Evolutionary conservation across 148 eudicot species (phyloP).

Genomic region (Cornus suecica): DNA sequence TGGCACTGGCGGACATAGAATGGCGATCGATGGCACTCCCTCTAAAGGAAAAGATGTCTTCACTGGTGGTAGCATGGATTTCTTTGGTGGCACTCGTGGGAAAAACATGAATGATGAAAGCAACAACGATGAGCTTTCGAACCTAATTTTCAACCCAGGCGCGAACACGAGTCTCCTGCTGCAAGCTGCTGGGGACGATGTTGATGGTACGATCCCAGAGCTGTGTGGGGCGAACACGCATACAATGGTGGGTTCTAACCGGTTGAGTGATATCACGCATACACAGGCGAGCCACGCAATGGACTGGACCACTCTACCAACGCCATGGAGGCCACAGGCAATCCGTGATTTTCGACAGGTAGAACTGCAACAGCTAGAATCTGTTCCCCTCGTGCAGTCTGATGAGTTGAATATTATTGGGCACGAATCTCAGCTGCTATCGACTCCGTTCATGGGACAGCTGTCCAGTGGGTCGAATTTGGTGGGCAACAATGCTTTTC

Average conservation of each 20-base stretch:
- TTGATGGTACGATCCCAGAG: neutral
- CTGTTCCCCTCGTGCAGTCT: neutral
- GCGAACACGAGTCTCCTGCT: neutral
- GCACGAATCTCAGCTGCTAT: neutral
- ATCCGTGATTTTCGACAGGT: neutral
- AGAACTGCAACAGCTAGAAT: neutral
- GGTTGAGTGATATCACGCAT: neutral
- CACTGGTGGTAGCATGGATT: neutral
- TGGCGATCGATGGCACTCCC: too few relatives aligned
- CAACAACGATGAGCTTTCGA: neutral
- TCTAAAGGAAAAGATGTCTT: conserved; percentile 11
- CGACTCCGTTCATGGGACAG: neutral
- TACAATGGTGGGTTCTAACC: neutral
- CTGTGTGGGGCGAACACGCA: neutral
- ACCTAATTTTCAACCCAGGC: too few relatives aligned
- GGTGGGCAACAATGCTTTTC: neutral
- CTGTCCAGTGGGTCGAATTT: neutral
- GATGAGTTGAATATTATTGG: neutral
- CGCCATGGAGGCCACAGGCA: conserved; percentile 1
- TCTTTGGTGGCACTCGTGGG: neutral
- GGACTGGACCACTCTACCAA: neutral
- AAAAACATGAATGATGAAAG: neutral
- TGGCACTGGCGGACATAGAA: too few relatives aligned
- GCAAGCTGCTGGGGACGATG: neutral
- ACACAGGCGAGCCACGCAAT: neutral